phyloP scores from a whole-genome alignment of 163 green algal species.

The Smithsoniella earleae region DNA sequence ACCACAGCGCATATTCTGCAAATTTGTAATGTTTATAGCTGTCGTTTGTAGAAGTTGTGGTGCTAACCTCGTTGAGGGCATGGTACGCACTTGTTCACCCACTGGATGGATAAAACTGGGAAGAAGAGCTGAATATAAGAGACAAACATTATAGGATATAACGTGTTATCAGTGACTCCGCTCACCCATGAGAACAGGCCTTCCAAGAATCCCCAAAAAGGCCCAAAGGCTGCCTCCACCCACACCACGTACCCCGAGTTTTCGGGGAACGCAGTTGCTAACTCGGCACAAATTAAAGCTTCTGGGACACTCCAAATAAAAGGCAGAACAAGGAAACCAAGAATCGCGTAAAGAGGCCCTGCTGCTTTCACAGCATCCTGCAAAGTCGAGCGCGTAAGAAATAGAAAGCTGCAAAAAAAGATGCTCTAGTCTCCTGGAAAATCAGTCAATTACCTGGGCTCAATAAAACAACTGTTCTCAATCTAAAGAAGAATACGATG shows the following conservation, averaged over 20 bases:
- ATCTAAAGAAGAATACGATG: neutral
- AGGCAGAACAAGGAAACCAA: constrained; percentile 84
- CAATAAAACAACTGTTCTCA: neutral
- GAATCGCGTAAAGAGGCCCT: constrained; percentile 72
- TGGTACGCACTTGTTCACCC: constrained; percentile 30
- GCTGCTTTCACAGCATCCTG: constrained; percentile 70
- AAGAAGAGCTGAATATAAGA: constrained; percentile 72
- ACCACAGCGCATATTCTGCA: constrained; percentile 54
- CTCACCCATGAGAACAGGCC: constrained; percentile 86
- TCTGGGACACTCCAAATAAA: constrained; percentile 87
- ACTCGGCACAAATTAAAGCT: constrained; percentile 84
- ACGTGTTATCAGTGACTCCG: constrained; percentile 87
- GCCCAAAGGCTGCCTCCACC: constrained; percentile 91
- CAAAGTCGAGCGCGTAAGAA: neutral
- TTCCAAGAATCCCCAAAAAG: constrained; percentile 95
- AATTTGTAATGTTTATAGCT: too few relatives aligned
- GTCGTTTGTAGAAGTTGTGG: too few relatives aligned
- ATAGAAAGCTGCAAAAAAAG: neutral
- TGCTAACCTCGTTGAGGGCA: neutral
- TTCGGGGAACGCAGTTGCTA: constrained; percentile 52
- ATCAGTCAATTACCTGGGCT: neutral
- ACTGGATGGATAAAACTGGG: constrained; percentile 43
- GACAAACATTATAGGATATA: constrained; percentile 90
- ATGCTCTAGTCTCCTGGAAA: neutral
- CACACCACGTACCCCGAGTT: constrained; percentile 88